Base-by-base conservation (phyloP, 371 early-diverging fungal species). In the Parasitella parasitica region DNA sequence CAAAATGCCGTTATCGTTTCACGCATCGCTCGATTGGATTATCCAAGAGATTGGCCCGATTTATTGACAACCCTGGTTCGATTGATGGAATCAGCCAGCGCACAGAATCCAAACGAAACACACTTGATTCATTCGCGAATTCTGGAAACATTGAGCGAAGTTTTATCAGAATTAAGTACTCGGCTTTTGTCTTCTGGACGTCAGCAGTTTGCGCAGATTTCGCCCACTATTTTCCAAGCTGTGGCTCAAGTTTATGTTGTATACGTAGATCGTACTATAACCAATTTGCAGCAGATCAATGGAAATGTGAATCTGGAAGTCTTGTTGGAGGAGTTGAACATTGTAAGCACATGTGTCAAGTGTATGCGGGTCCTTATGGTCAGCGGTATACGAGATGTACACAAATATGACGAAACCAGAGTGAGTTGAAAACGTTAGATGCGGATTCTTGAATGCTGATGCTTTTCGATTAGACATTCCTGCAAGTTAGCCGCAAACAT, bases 1-100 rank as follows among this genome's bases (percentile, higher is more conserved):
- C 90, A 89, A 48, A 89, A 89, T 67, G 87, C 89, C n/a, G 86
- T 92, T 1, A 76, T 89, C 54, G 81, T 85, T 4, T 75, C 94
- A 38, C 89, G 91, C 63, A 89, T 94, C 62, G 91, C 93, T 11
- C 74, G 93, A 39, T 51, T 89, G 32, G 95, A 94, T 72, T 93
- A 80, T 71, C 95, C 95, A 11, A 69, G 78, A 61, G 90, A 93
- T 62, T 94, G 94, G 92, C 92, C 92, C 0, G 87, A 91, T 51
- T 68, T 92, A 41, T 61, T 92, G 55, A 74, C 85, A 18, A 73
- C 69, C 11, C 70, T 94, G 1, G 62, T 92, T 26, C 79, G 77
- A 7, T 80, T 81, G 4, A 80, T 92, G n/a, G 86, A 91, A 59
- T 60, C 83, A 13, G 73, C 85, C 0, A 77, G 78, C 7, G 55